Conservation (phyloP, 2,329 filamentous ascomycete species). For the Fusarium sulawesiense region DNA sequence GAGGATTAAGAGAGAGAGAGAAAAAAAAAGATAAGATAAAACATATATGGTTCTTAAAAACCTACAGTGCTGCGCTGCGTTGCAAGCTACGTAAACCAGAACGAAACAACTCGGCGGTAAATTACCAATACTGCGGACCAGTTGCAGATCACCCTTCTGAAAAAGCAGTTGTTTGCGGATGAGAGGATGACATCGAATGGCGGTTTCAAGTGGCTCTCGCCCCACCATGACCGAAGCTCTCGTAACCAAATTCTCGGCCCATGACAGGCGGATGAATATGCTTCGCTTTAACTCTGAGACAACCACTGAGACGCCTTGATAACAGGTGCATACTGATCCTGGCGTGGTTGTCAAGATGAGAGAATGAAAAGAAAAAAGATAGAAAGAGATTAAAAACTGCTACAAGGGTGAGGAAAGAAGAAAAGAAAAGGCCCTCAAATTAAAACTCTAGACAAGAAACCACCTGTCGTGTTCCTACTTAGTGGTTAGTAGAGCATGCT, state of each 20-base stretch:
- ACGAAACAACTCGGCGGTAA: constrained; percentile 1
- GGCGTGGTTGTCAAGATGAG: neutral
- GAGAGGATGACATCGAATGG: constrained; percentile 32
- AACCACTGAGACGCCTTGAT: constrained; percentile 28
- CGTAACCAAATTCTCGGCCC: constrained; percentile 19
- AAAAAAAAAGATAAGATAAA: neutral
- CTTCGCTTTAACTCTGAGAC: constrained; percentile 32
- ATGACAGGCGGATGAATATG: constrained; percentile 32
- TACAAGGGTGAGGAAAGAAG: neutral
- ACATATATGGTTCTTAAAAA: neutral
- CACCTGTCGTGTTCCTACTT: neutral
- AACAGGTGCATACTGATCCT: constrained; percentile 19
- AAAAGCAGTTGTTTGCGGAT: constrained; percentile 13
- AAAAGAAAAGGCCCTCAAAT: neutral
- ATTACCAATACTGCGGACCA: constrained; percentile 8
- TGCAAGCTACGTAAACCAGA: neutral
- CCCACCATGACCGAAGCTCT: constrained; percentile 37
- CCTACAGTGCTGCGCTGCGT: neutral
- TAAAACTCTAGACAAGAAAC: neutral
- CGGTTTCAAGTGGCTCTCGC: constrained; percentile 43
- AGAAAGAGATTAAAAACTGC: neutral
- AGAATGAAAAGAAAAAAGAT: neutral
- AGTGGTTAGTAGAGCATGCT: constrained; percentile 20
- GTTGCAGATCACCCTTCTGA: constrained; percentile 18
- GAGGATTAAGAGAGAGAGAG: neutral